phyloP scores from a whole-genome alignment of 805 yeast genomes.

The Candida piceae region DNA sequence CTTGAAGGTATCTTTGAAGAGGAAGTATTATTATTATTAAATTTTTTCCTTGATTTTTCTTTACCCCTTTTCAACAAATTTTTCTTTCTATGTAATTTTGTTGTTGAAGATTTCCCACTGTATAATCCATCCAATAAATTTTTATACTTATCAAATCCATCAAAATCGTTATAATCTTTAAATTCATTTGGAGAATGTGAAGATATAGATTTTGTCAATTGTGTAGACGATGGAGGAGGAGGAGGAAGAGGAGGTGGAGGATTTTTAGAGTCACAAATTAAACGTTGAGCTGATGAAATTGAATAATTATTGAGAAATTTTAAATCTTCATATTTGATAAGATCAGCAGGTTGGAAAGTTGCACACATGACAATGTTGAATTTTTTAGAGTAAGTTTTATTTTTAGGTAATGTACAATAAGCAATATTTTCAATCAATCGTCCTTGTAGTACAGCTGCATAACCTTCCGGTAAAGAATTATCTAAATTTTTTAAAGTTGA shows the following conservation, averaged over 20 bases:
- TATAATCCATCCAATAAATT: slow-evolving; percentile 20
- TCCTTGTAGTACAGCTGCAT: slow-evolving; percentile 37
- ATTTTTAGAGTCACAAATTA: slow-evolving; percentile 11
- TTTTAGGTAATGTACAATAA: slow-evolving; percentile 15
- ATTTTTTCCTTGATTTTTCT: not conserved
- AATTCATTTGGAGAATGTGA: not conserved
- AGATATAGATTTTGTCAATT: not conserved
- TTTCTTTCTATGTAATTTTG: too few relatives aligned
- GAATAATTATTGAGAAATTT: slow-evolving; percentile 14
- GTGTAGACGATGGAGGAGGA: too few relatives aligned
- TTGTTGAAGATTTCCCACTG: slow-evolving; percentile 2
- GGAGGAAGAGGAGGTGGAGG: too few relatives aligned
- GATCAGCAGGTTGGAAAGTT: slow-evolving; percentile 23
- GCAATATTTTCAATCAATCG: slow-evolving; percentile 38
- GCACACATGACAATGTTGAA: slow-evolving; percentile 22
- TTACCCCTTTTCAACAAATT: too few relatives aligned
- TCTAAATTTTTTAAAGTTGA: too few relatives aligned
- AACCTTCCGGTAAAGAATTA: slow-evolving; percentile 29
- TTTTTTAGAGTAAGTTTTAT: slow-evolving; percentile 4
- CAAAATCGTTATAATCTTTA: slow-evolving; percentile 11
- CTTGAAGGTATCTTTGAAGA: not conserved
- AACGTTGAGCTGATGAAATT: slow-evolving; percentile 10
- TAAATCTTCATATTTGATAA: slow-evolving; percentile 21
- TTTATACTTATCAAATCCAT: slow-evolving; percentile 20
- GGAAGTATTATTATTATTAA: not conserved